Conservation (phyloP, 352 stramenopile genomes). For the Globisporangium recalcitrans region DNA sequence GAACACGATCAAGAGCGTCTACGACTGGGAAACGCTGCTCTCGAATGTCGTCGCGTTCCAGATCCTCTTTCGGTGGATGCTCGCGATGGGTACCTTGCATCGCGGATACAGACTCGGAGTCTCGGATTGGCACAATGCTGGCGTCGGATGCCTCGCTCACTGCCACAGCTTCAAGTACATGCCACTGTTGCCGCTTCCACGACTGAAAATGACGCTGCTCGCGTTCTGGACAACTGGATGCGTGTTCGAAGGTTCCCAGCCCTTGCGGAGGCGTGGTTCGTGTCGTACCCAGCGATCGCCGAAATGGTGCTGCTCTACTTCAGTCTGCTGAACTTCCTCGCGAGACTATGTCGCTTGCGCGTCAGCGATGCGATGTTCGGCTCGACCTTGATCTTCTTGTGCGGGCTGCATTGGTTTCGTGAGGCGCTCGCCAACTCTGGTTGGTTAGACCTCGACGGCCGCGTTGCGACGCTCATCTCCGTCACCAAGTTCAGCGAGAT, state of each 20-base stretch:
- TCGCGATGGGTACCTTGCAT: constrained; percentile 8
- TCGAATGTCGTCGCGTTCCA: not conserved
- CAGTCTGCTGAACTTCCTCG: constrained; percentile 20
- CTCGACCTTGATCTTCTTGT: constrained; percentile 18
- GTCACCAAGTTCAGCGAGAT: constrained; percentile 11
- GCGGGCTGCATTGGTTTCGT: constrained; percentile 12
- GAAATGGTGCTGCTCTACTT: constrained; percentile 27
- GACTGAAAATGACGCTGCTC: constrained; percentile 18
- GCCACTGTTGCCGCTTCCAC: constrained; percentile 17
- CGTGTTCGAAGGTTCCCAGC: constrained; percentile 23
- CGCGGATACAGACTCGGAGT: not conserved
- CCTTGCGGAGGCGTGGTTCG: constrained; percentile 23
- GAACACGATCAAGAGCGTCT: not conserved
- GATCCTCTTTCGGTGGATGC: constrained; percentile 12
- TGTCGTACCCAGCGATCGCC: constrained; percentile 26
- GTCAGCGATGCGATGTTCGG: constrained; percentile 26
- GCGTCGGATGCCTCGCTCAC: constrained; percentile 9
- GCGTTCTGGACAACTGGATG: constrained; percentile 25
- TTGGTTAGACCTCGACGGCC: constrained; percentile 1
- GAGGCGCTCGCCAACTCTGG: not conserved
- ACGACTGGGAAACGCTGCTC: constrained; percentile 11
- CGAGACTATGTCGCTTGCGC: constrained; percentile 12
- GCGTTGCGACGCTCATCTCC: constrained; percentile 4
- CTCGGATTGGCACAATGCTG: not conserved
- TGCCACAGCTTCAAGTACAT: constrained; percentile 13